A percentile compares a stretch with the other conserved stretches of the same genome.
Evolutionary conservation across 371 early-diverging fungal genomes (phyloP).

Genomic region (Catenaria anguillulae): DNA sequence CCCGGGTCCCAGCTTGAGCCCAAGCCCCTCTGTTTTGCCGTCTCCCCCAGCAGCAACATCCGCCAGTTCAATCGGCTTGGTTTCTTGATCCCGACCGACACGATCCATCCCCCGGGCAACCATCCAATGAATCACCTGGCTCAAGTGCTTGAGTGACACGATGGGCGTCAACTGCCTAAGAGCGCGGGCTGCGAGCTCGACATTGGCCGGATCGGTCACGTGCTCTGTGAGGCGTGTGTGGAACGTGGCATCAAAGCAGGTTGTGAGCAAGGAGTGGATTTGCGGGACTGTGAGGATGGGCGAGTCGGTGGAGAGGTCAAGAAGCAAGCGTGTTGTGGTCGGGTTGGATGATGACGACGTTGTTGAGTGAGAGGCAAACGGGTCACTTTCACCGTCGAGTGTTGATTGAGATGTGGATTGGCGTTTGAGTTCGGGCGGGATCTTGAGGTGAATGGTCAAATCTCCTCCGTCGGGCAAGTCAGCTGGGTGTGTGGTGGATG

Average conservation of each 20-base stretch:
- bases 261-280: neutral
- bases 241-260: neutral
- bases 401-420: no score
- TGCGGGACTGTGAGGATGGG: neutral
- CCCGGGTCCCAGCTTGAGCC: neutral
- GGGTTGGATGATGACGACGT: no score
- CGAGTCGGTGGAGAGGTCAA: neutral
- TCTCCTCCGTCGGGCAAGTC: no score
- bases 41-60: neutral
- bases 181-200: neutral
- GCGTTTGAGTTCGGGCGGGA: no score
- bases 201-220: neutral
- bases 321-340: neutral
- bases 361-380: no score
- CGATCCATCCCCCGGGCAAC: neutral
- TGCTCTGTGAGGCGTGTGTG: neutral
- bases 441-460: no score
- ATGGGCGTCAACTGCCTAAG: neutral
- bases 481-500: no score
- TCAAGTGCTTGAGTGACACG: neutral
- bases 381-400: no score
- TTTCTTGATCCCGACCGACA: no score
- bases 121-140: slow-evolving; percentile 4
- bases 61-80: neutral
- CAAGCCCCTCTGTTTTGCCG: neutral